phyloP scores from a whole-genome alignment of 257 asterid species.

The Plantago ovata region DNA sequence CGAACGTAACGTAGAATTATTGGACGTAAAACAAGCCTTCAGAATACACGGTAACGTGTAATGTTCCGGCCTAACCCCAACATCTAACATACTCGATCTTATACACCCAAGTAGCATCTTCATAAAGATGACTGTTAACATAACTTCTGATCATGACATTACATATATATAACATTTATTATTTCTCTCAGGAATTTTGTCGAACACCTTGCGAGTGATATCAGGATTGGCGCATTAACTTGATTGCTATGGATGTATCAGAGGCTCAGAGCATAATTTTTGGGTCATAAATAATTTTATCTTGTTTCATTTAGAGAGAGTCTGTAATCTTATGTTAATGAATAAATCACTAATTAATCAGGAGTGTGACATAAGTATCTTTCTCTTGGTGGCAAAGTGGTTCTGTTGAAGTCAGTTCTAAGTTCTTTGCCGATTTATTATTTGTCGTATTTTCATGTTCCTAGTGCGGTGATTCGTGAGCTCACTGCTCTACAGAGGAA shows the following conservation, averaged over 20 bases:
- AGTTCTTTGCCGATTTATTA: too few species aligned
- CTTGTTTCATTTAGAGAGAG: too few species aligned
- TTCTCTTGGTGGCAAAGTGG: too few species aligned
- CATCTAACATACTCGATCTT: constrained; percentile 40
- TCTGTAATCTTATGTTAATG: too few species aligned
- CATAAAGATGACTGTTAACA: constrained; percentile 49
- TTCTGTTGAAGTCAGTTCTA: too few species aligned
- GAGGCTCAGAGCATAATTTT: constrained; percentile 39
- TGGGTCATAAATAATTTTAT: constrained; percentile 45
- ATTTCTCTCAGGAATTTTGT: constrained; percentile 54
- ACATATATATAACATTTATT: constrained; percentile 47
- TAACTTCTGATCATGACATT: constrained; percentile 85
- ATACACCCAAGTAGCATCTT: constrained; percentile 54
- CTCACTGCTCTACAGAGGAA: too few species aligned
- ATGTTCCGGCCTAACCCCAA: constrained; percentile 54
- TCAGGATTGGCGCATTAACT: constrained; percentile 63
- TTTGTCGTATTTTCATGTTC: too few species aligned
- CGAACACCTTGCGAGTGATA: constrained; percentile 62
- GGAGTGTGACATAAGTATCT: too few species aligned
- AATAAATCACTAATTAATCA: too few species aligned
- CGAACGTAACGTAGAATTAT: constrained; percentile 39
- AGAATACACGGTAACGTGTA: too few species aligned
- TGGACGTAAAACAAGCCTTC: constrained; percentile 63
- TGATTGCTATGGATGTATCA: constrained; percentile 53
- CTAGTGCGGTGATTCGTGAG: too few species aligned